phyloP scores from a whole-genome alignment of 345 rosid genomes.

The Populus davidiana region DNA sequence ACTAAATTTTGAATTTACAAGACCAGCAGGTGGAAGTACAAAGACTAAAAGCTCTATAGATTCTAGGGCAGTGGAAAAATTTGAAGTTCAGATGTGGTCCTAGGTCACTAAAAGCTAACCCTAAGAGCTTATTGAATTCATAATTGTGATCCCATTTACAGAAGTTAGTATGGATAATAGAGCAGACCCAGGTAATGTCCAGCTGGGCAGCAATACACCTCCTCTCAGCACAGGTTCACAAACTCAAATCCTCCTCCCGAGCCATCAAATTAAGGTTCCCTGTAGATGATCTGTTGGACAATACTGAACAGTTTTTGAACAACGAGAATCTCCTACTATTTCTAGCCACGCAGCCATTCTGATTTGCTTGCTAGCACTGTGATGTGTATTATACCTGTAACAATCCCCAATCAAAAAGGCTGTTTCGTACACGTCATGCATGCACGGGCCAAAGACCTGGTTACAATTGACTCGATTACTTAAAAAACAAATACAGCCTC shows the following conservation, averaged over 20 bases:
- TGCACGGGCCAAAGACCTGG: slow-evolving; percentile 25
- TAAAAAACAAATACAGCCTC: neutral
- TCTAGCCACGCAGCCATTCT: slow-evolving; percentile 31
- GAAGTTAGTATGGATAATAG: too few relatives aligned
- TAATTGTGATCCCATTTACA: slow-evolving; percentile 19
- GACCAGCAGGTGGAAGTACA: slow-evolving; percentile 42
- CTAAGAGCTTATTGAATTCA: neutral
- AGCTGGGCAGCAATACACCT: neutral
- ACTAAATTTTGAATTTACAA: slow-evolving; percentile 30
- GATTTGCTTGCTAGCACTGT: slow-evolving; percentile 12
- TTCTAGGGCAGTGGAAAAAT: slow-evolving; percentile 13
- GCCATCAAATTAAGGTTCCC: neutral
- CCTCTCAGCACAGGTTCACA: neutral
- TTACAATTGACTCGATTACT: slow-evolving; percentile 23
- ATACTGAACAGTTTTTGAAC: neutral
- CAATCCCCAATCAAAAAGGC: slow-evolving; percentile 9
- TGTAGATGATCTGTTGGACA: neutral
- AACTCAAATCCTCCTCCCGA: neutral
- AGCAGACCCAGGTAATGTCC: neutral
- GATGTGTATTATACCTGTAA: neutral
- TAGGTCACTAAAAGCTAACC: neutral
- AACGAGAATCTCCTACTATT: slow-evolving; percentile 24
- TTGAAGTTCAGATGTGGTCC: neutral
- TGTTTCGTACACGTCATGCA: slow-evolving; percentile 33
- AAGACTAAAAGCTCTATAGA: too few relatives aligned